A percentile compares a stretch with the other conserved stretches of the same genome.
Conservation (phyloP, 2,329 filamentous ascomycete species). For the Purpureocillium lavendulum region DNA sequence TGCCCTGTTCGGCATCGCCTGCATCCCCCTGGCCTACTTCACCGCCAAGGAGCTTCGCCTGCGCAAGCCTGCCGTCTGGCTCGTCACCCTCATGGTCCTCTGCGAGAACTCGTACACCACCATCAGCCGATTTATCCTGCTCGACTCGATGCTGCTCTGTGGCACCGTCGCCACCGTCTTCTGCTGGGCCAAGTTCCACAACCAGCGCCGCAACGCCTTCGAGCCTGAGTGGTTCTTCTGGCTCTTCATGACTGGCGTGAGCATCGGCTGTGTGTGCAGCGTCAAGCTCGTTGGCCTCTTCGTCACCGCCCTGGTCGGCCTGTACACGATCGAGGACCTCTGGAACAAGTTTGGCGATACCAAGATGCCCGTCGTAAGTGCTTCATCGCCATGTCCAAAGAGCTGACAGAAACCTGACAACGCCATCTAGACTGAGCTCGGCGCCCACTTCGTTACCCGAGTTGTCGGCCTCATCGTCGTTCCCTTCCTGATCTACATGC, state of each 20-base stretch:
- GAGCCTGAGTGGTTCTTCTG: conserved; percentile 89
- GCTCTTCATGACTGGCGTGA: conserved; percentile 87
- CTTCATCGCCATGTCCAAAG: neutral
- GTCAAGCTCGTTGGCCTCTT: conserved; percentile 98
- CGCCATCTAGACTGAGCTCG: conserved; percentile 47
- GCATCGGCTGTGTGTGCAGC: conserved; percentile 96
- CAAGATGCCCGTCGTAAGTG: conserved; percentile 73
- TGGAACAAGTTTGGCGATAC: conserved; percentile 97
- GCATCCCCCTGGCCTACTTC: conserved; percentile 89
- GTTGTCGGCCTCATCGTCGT: conserved; percentile 82
- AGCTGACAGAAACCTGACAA: conserved; percentile 6
- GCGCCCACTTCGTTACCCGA: conserved; percentile 70
- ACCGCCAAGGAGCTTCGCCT: conserved; percentile 89
- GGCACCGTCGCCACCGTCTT: conserved; percentile 97
- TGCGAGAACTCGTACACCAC: conserved; percentile 99
- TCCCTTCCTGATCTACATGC: conserved; percentile 84
- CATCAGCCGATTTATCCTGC: conserved; percentile 94
- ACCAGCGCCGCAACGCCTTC: conserved; percentile 77
- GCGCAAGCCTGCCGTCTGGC: conserved; percentile 80
- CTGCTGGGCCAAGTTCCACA: conserved; percentile 96
- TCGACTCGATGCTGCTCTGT: conserved; percentile 97
- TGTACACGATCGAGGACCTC: conserved; percentile 93
- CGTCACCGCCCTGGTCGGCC: conserved; percentile 84
- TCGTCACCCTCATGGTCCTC: conserved; percentile 92
- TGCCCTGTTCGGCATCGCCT: conserved; percentile 85